A percentile compares a stretch with the other conserved stretches of the same genome.
These are phyloP conservation scores for Psilocybe cyanescens DNA, from an alignment of 768 basidiomycete genomes.

Conservation along the genomic window DNA sequence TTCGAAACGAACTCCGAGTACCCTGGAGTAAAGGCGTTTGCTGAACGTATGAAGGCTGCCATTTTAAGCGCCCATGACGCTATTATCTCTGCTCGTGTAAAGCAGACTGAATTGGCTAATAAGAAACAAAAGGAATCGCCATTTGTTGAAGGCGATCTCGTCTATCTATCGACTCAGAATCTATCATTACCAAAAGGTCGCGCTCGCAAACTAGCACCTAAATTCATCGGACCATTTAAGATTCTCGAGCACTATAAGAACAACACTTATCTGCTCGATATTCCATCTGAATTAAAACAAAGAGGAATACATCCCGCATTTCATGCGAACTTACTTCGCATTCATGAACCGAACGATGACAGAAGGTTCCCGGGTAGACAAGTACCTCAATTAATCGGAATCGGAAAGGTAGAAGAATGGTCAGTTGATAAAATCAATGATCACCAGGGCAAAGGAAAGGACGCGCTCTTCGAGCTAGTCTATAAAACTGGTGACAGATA, in stretches of 20 bases:
- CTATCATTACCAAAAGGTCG: constrained; percentile 12
- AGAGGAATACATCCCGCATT: not conserved
- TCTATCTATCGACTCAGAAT: constrained; percentile 13
- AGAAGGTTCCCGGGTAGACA: not conserved
- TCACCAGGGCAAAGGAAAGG: too few species aligned
- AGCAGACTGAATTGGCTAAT: not conserved
- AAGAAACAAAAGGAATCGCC: not conserved
- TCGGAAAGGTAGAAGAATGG: too few species aligned
- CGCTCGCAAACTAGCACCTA: constrained; percentile 16
- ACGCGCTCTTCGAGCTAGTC: too few species aligned
- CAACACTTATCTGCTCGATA: not conserved
- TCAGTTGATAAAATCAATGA: too few species aligned
- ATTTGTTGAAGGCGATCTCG: not conserved
- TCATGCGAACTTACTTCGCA: not conserved
- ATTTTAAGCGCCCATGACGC: not conserved
- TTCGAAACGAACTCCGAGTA: not conserved
- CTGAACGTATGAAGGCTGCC: not conserved
- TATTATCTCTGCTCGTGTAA: not conserved
- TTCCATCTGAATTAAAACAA: constrained; percentile 9
- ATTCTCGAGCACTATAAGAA: constrained; percentile 11
- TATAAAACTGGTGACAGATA: too few species aligned
- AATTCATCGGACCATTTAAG: constrained; percentile 18
- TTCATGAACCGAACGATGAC: constrained; percentile 5
- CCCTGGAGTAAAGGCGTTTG: not conserved
- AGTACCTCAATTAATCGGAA: too few species aligned